Percentiles rank a stretch among this genome's conserved stretches.
These are phyloP conservation scores for Detonula confervacea DNA, from an alignment of 352 stramenopile species.

Conservation along the genomic window DNA sequence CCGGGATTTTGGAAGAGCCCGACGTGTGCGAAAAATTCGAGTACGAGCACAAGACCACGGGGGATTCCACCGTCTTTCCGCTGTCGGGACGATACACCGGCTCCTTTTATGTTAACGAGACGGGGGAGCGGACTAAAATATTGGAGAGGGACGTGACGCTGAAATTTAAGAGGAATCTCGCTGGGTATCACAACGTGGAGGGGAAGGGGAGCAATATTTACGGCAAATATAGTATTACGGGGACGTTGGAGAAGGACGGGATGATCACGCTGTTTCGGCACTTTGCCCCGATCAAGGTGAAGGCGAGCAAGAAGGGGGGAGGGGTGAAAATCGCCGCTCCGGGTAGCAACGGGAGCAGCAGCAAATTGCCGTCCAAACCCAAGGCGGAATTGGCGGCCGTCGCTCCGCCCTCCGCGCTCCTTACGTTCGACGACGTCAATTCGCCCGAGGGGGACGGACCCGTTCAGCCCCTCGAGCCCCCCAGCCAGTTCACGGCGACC, in stretches of 20 bases:
- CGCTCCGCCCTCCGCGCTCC: neutral
- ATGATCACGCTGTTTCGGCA: conserved; percentile 75
- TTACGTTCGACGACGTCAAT: conserved; percentile 73
- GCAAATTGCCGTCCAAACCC: neutral
- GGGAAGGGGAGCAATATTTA: conserved; percentile 75
- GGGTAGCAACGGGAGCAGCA: neutral
- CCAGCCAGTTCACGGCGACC: conserved; percentile 55
- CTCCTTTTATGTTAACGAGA: conserved; percentile 72
- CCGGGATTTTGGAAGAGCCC: conserved; percentile 70
- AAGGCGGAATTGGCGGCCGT: neutral
- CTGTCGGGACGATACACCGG: conserved; percentile 78
- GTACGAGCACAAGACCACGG: conserved; percentile 78
- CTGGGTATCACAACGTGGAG: conserved; percentile 77
- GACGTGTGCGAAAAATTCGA: conserved; percentile 80
- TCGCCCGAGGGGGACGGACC: conserved; percentile 44
- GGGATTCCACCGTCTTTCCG: conserved; percentile 63
- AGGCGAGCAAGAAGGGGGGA: conserved; percentile 30
- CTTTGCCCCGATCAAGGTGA: conserved; percentile 65
- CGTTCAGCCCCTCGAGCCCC: conserved; percentile 44
- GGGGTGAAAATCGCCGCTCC: too few species aligned
- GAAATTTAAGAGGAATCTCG: conserved; percentile 73
- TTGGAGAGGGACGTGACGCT: conserved; percentile 67
- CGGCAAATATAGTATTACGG: conserved; percentile 82
- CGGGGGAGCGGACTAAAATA: conserved; percentile 55
- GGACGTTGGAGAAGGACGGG: conserved; percentile 65